These are phyloP conservation scores for Diaporthe sp. DNA, from an alignment of 2,329 filamentous ascomycete species.

Conservation along the genomic window DNA sequence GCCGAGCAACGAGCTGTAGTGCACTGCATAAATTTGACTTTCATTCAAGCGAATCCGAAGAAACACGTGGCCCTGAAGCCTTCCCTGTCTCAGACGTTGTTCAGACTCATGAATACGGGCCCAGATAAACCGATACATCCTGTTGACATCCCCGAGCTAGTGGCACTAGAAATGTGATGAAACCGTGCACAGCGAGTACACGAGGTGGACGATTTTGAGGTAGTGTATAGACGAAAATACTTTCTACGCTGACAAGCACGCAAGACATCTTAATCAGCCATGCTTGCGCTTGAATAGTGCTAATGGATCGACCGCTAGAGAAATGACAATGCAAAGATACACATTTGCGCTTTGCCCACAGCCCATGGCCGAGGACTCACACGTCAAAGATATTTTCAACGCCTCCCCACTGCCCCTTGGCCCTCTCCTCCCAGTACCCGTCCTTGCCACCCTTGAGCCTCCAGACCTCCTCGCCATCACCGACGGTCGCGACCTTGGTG, in stretches of 20 bases:
- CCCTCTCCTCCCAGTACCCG: constrained; percentile 93
- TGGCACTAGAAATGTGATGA: too few species aligned
- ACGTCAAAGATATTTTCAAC: constrained; percentile 64
- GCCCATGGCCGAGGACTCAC: neutral
- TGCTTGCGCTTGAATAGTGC: neutral
- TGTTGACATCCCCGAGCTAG: too few species aligned
- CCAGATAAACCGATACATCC: too few species aligned
- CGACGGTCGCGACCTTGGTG: constrained; percentile 69
- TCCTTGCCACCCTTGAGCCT: constrained; percentile 84
- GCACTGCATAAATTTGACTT: neutral
- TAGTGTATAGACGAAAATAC: neutral
- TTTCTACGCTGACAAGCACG: neutral
- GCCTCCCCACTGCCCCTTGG: constrained; percentile 74
- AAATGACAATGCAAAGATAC: neutral
- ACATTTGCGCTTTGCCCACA: neutral
- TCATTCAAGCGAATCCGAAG: neutral
- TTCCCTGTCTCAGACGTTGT: too few species aligned
- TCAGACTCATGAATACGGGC: too few species aligned
- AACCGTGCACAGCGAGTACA: too few species aligned
- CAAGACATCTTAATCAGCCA: too few species aligned
- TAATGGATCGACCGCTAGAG: neutral
- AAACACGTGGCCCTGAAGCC: too few species aligned
- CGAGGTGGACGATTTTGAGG: too few species aligned
- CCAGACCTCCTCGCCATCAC: constrained; percentile 78
- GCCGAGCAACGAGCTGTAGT: neutral